Conservation (phyloP, 768 basidiomycete species). For the Lactarius indigo region DNA sequence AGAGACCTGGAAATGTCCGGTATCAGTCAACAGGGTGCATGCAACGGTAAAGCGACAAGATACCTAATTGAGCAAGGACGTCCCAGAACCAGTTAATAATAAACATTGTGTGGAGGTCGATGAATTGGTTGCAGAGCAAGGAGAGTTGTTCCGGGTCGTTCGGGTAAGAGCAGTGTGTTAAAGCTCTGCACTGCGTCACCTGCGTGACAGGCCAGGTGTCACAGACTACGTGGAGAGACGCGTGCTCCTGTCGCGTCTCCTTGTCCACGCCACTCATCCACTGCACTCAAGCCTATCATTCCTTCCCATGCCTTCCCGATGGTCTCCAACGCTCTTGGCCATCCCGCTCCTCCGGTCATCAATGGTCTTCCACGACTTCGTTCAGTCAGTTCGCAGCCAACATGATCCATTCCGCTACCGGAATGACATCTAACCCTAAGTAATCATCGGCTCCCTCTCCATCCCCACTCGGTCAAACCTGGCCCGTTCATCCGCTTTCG, state of each 20-base stretch:
- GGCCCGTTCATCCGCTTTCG: neutral
- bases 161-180: slow-evolving; percentile 7
- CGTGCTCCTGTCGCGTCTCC: neutral
- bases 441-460: slow-evolving; percentile 14
- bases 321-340: slow-evolving; percentile 17
- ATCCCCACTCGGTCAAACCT: slow-evolving; percentile 5
- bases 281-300: neutral
- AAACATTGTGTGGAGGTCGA: slow-evolving; percentile 51
- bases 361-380: slow-evolving; percentile 13
- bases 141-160: slow-evolving; percentile 8
- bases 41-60: neutral
- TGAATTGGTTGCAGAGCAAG: neutral
- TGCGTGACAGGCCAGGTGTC: neutral
- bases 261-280: slow-evolving; percentile 1
- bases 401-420: slow-evolving; percentile 19
- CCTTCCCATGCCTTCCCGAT: slow-evolving; percentile 13
- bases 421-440: slow-evolving; percentile 26
- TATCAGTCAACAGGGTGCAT: neutral
- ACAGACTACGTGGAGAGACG: neutral
- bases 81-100: slow-evolving; percentile 97
- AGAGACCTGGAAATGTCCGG: slow-evolving; percentile 51
- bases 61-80: slow-evolving; percentile 89
- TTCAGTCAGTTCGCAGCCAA: slow-evolving; percentile 19
- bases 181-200: neutral
- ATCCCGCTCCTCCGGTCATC: slow-evolving; percentile 6